Evolutionary conservation across 352 stramenopile genomes (phyloP).

Genomic region (Phytophthora constricta): DNA sequence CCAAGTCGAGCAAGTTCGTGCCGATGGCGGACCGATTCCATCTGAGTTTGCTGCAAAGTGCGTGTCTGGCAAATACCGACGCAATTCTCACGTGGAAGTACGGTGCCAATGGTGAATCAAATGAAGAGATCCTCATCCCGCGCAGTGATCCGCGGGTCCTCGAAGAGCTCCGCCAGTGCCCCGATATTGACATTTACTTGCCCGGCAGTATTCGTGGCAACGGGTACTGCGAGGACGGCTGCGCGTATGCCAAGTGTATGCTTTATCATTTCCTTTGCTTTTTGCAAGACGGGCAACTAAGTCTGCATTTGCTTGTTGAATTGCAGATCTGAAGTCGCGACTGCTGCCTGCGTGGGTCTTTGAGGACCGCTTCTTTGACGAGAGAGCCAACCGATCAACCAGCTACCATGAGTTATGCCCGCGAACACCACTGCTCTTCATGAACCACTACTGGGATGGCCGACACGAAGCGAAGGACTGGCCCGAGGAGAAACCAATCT

Average conservation of each 20-base stretch:
- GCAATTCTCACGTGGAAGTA: conserved; percentile 30
- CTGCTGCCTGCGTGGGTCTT: conserved; percentile 45
- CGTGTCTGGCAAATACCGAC: conserved; percentile 31
- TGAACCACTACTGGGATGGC: conserved; percentile 55
- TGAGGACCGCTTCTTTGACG: conserved; percentile 25
- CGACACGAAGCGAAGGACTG: conserved; percentile 18
- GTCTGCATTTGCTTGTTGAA: too few species aligned
- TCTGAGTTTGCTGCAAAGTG: conserved; percentile 29
- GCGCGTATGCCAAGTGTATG: conserved; percentile 59
- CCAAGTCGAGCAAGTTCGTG: too few species aligned
- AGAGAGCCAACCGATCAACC: conserved; percentile 8
- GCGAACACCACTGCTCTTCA: conserved; percentile 37
- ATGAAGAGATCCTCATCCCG: too few species aligned
- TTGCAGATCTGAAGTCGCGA: conserved; percentile 37
- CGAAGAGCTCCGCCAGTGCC: conserved; percentile 45
- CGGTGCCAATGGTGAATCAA: too few species aligned
- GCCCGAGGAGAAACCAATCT: conserved; percentile 42
- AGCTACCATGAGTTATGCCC: conserved; percentile 50
- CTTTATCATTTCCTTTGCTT: conserved; percentile 7
- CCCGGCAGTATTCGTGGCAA: conserved; percentile 43
- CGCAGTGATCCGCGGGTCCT: conserved; percentile 48
- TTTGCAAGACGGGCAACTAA: too few species aligned
- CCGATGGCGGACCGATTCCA: conserved; percentile 6
- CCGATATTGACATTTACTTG: conserved; percentile 58
- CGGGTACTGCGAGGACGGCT: conserved; percentile 65